Conservation (phyloP, 2,329 filamentous ascomycete species). For the Colletotrichum eremochloae region DNA sequence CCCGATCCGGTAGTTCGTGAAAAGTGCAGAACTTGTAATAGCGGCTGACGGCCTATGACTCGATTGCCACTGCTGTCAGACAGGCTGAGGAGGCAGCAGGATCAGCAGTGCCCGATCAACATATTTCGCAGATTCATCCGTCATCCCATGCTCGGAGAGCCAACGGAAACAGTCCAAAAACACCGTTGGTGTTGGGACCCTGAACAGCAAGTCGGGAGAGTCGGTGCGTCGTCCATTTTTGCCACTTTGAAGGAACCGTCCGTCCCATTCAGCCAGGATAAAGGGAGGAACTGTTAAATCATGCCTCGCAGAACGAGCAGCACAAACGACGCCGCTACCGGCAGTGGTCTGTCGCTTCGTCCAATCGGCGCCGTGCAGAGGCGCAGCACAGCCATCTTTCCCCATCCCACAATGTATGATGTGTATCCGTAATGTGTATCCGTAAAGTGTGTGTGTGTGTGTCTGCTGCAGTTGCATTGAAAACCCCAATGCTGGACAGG, state of each 20-base stretch:
- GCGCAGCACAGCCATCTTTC: constrained; percentile 11
- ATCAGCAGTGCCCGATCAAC: background rate
- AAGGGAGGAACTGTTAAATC: background rate
- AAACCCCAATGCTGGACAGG: constrained; percentile 12
- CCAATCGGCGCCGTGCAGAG: background rate
- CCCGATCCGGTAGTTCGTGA: background rate
- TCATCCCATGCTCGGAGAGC: background rate
- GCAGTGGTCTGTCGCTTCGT: background rate
- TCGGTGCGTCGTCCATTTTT: background rate
- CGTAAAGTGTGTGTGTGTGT: background rate
- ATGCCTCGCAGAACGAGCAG: background rate
- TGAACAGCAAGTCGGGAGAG: background rate
- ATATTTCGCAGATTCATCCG: background rate
- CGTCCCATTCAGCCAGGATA: constrained; percentile 6
- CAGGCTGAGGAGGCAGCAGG: background rate
- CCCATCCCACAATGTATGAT: constrained; percentile 3
- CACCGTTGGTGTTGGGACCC: background rate
- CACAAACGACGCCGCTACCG: background rate
- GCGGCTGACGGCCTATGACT: constrained; percentile 4
- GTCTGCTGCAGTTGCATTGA: constrained; percentile 12
- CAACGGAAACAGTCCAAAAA: background rate
- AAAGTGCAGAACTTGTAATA: background rate
- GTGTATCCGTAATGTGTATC: no score
- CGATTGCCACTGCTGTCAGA: constrained; percentile 6
- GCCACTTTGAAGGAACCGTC: constrained; percentile 10